Conservation (phyloP, 2,329 filamentous ascomycete species). For the Fusarium multiceps region DNA sequence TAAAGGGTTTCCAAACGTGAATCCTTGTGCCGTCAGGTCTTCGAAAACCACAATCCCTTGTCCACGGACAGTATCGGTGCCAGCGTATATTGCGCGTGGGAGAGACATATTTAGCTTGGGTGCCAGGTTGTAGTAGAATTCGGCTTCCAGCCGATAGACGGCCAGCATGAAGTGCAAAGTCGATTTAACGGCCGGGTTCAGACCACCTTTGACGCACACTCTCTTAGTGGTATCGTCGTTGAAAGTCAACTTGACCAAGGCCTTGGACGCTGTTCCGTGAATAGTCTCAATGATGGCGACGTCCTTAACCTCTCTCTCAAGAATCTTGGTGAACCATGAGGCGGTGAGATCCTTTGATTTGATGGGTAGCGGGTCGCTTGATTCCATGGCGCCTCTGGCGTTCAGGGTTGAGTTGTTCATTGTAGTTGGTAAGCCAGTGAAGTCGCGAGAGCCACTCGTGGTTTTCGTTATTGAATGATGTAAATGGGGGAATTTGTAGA, state of each 20-base stretch:
- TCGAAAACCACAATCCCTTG: constrained; percentile 13
- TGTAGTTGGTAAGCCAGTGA: not conserved
- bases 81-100: not conserved
- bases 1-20: constrained; percentile 7
- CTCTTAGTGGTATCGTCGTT: not conserved
- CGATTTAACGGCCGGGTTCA: not conserved
- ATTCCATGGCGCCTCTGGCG: not conserved
- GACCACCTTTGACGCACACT: constrained; percentile 24
- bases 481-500: not conserved
- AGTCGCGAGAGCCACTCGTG: fast-evolving
- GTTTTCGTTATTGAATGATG: fast-evolving
- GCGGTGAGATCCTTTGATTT: not conserved
- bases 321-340: constrained; percentile 13
- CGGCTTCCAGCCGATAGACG: not conserved
- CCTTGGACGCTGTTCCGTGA: constrained; percentile 24
- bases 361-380: not conserved
- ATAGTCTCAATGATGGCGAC: not conserved
- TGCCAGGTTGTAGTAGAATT: constrained; percentile 25
- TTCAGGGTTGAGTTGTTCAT: not conserved
- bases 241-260: not conserved
- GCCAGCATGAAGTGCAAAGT: not conserved
- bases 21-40: constrained; percentile 4
- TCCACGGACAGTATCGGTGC: not conserved
- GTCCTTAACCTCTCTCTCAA: not conserved
- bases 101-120: constrained; percentile 2